Conservation (phyloP, 164 flowering plant genomes). For the Dillenia turbinata region DNA sequence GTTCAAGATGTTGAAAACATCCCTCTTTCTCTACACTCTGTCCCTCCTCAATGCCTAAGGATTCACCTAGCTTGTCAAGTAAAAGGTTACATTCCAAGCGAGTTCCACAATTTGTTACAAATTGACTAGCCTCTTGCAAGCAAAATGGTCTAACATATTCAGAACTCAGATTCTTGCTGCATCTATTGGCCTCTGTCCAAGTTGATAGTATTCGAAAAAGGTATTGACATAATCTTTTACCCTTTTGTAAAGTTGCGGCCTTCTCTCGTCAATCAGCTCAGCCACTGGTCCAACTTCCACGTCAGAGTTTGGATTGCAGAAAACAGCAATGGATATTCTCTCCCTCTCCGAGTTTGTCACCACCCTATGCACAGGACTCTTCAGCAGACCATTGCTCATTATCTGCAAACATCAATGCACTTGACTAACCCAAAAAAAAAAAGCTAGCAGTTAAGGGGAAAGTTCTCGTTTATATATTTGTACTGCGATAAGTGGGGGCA, state of each 20-base stretch:
- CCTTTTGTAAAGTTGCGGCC: slow-evolving; percentile 38
- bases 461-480: too few relatives aligned
- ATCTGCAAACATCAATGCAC: slow-evolving; percentile 23
- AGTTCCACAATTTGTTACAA: too few relatives aligned
- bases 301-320: slow-evolving; percentile 20
- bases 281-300: slow-evolving; percentile 27
- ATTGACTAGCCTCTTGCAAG: too few relatives aligned
- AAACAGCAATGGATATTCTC: slow-evolving; percentile 33
- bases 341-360: slow-evolving; percentile 32
- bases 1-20: too few relatives aligned
- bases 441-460: too few relatives aligned
- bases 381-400: slow-evolving; percentile 52
- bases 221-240: slow-evolving; percentile 23
- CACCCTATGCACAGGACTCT: slow-evolving; percentile 44
- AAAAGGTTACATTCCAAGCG: too few relatives aligned
- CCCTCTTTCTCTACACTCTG: too few relatives aligned
- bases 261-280: slow-evolving; percentile 24
- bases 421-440: too few relatives aligned
- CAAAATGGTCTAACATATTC: not conserved
- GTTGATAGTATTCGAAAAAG: slow-evolving; percentile 29
- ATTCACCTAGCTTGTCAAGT: too few relatives aligned
- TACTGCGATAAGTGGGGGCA: too few relatives aligned
- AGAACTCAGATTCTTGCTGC: slow-evolving; percentile 16
- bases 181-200: slow-evolving; percentile 33
- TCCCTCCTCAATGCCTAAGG: too few relatives aligned